These are phyloP conservation scores for Cryptococcus neoformans DNA, from an alignment of 1,284 basidiomycete genomes.

Conservation along the genomic window DNA sequence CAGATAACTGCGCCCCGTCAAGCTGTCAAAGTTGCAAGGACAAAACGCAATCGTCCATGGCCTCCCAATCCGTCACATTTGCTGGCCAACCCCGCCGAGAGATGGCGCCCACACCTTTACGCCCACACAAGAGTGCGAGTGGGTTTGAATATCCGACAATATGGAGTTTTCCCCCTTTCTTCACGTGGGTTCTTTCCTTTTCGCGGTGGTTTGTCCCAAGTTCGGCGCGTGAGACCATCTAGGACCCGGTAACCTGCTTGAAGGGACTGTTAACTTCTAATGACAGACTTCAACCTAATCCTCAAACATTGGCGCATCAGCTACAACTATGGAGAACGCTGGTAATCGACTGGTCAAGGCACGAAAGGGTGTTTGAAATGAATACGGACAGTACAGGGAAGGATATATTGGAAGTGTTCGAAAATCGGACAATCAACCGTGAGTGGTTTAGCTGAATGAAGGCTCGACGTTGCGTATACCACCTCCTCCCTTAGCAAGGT, in stretches of 20 bases:
- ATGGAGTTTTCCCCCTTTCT: conserved; percentile 57
- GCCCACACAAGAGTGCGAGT: conserved; percentile 19
- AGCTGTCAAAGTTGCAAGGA: too few species aligned
- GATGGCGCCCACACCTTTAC: conserved; percentile 19
- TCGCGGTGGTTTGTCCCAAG: too few species aligned
- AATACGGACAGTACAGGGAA: conserved; percentile 36
- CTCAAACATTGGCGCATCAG: conserved; percentile 51
- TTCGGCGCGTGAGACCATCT: too few species aligned
- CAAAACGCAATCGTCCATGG: too few species aligned
- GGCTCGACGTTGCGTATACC: too few species aligned
- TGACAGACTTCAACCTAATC: conserved; percentile 52
- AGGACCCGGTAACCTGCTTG: too few species aligned
- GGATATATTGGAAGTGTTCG: conserved; percentile 37
- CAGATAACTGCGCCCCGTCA: too few species aligned
- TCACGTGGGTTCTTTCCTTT: conserved; percentile 43
- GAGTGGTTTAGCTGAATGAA: conserved; percentile 12
- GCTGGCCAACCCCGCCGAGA: not conserved
- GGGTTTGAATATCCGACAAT: conserved; percentile 52
- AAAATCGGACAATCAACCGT: conserved; percentile 45
- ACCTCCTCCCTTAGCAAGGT: too few species aligned
- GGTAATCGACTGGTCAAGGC: conserved; percentile 49
- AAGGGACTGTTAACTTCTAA: too few species aligned
- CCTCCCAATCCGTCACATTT: too few species aligned
- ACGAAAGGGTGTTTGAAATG: conserved; percentile 48
- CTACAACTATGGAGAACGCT: conserved; percentile 52